These are phyloP conservation scores for Boehmeria nivea DNA, from an alignment of 306 rosid genomes.

Conservation along the genomic window DNA sequence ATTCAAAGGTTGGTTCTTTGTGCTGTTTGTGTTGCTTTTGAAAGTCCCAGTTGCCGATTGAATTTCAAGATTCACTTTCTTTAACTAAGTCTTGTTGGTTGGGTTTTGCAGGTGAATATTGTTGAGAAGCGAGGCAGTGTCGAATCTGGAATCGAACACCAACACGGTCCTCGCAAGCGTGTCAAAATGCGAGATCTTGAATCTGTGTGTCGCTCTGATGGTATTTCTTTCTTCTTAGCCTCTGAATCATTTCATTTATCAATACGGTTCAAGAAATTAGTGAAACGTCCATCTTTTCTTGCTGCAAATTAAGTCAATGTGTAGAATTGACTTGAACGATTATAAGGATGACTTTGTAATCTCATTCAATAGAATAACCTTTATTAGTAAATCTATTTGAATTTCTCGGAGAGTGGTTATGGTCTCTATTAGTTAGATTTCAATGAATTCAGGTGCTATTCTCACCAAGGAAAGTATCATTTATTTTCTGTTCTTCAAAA, in stretches of 20 bases:
- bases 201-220: constrained; percentile 46
- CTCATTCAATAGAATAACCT: too few species aligned
- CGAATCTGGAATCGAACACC: constrained; percentile 31
- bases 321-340: too few species aligned
- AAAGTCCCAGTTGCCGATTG: neutral
- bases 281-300: neutral
- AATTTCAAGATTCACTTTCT: neutral
- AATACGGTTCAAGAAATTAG: neutral
- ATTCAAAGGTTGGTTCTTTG: constrained; percentile 41
- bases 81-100: neutral
- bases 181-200: constrained; percentile 68
- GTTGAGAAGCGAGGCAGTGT: constrained; percentile 47
- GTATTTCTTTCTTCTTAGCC: constrained; percentile 29
- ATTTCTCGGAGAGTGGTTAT: too few species aligned
- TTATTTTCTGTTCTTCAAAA: too few species aligned
- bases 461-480: too few species aligned
- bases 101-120: constrained; percentile 27
- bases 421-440: too few species aligned
- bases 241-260: neutral
- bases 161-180: constrained; percentile 39
- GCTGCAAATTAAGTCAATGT: neutral
- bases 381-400: too few species aligned
- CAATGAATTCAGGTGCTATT: too few species aligned
- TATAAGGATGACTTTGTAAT: too few species aligned
- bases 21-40: constrained; percentile 10